Evolutionary conservation across 805 yeast genomes (phyloP).

Genomic region (Candida railenensis): DNA sequence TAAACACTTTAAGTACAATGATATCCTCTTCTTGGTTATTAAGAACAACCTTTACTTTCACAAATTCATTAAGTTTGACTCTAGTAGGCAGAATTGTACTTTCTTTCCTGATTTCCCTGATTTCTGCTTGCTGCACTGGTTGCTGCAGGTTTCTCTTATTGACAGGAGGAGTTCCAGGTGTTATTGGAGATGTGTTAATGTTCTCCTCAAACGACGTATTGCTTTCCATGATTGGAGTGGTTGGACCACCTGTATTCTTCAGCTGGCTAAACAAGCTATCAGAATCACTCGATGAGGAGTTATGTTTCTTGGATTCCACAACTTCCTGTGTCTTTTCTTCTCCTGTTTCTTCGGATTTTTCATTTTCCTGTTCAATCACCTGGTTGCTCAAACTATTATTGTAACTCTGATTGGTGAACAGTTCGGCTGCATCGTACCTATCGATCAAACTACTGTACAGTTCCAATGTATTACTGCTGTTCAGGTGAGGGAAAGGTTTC

Average conservation of each 20-base stretch:
- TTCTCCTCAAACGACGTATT: neutral
- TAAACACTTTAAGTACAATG: conserved; percentile 24
- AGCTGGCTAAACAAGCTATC: conserved; percentile 12
- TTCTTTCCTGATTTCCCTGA: neutral
- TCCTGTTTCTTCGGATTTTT: conserved; percentile 2
- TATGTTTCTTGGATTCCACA: neutral
- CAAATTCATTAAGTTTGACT: conserved; percentile 9
- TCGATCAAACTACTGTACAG: conserved; percentile 30
- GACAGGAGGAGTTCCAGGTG: conserved; percentile 1
- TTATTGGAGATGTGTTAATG: neutral
- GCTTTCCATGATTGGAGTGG: conserved; percentile 15
- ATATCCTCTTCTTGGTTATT: conserved; percentile 29
- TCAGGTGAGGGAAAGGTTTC: conserved; percentile 3
- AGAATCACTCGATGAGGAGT: conserved; percentile 5
- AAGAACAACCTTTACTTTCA: conserved; percentile 26
- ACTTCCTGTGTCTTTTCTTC: neutral
- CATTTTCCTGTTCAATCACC: conserved; percentile 1
- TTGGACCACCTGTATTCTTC: conserved; percentile 10
- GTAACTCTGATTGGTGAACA: neutral
- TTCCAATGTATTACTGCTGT: conserved; percentile 20
- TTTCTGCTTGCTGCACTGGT: neutral
- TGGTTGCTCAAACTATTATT: neutral
- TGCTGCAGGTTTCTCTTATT: neutral
- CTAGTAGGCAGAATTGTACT: neutral
- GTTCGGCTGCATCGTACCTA: conserved; percentile 22